Evolutionary conservation across 1,284 basidiomycete genomes (phyloP).

Genomic region (Apiotrichum montevideense): DNA sequence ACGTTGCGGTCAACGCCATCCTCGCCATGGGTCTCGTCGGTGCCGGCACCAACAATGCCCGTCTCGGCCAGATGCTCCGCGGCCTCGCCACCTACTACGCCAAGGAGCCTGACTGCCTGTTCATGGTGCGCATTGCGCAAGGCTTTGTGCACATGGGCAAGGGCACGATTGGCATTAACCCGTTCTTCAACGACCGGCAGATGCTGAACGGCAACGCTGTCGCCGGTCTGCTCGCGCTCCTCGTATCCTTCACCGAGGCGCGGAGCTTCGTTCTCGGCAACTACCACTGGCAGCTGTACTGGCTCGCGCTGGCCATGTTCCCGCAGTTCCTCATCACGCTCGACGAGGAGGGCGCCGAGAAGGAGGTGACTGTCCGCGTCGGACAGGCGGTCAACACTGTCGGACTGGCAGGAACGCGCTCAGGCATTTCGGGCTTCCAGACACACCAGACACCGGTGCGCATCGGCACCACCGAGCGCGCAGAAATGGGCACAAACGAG

Average conservation of each 20-base stretch:
- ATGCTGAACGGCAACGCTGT: slow-evolving; percentile 86
- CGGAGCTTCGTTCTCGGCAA: slow-evolving; percentile 88
- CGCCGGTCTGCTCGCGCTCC: slow-evolving; percentile 80
- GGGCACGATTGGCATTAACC: slow-evolving; percentile 95
- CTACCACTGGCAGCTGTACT: slow-evolving; percentile 98
- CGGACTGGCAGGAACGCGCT: slow-evolving; percentile 44
- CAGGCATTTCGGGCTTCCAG: slow-evolving; percentile 61
- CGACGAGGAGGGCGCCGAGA: slow-evolving; percentile 77
- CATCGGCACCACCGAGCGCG: slow-evolving; percentile 85
- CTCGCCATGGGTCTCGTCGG: slow-evolving; percentile 98
- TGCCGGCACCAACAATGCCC: slow-evolving; percentile 96
- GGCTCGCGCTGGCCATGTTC: slow-evolving; percentile 92
- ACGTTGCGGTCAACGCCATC: slow-evolving; percentile 94
- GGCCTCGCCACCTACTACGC: slow-evolving; percentile 95
- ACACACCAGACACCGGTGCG: slow-evolving; percentile 95
- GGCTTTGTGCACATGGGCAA: slow-evolving; percentile 99
- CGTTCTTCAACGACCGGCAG: slow-evolving; percentile 89
- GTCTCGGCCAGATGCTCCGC: slow-evolving; percentile 93
- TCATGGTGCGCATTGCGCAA: slow-evolving; percentile 94
- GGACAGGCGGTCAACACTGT: slow-evolving; percentile 62
- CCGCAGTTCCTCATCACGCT: slow-evolving; percentile 97
- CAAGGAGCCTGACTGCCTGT: slow-evolving; percentile 95
- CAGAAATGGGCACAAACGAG: slow-evolving; percentile 94
- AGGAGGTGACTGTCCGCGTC: slow-evolving; percentile 88
- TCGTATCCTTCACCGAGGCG: slow-evolving; percentile 89